Evolutionary conservation across 2,329 filamentous ascomycete species (phyloP), one percentile per base, ranked within the genome.

Genomic region (Macrophomina pseudophaseolina): DNA sequence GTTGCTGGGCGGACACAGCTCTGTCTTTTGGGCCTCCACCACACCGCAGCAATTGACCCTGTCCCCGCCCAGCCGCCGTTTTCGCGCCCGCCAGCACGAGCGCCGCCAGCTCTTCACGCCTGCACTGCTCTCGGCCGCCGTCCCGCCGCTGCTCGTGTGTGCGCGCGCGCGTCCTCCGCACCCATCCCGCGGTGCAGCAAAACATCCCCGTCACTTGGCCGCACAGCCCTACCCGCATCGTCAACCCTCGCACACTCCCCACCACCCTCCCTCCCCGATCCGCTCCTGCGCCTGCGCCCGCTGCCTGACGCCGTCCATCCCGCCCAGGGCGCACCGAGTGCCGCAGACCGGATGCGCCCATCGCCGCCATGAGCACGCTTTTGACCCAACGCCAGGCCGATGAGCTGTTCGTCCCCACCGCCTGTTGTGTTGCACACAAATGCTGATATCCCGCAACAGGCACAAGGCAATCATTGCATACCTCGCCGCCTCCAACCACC

Each of bases 381-480:
- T 83, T 95, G 81, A 93, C 91, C 69, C 83, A 86, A 74, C 88
- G 91, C 76, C 93, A 96, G 84, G 92, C 92, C 70, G 92, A 95
- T 81, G 92, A 95, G 85, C 89, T 95, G 91, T 94, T 85, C 80
- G 64, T 35, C 69, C 58, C 68, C 66, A 44, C 54, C 54, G 60
- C 64, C 56, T 68, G 38, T 44, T 44, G 12, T 44, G 42, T 67
- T 66, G 60, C 32, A 52, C 66, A 64, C 64, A 59, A 32, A 66
- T 33, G 32, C 66, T 68, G 67, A 66, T 69, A 52, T 51, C 64
- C 40, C 56, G 66, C 59, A 71, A 66, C 80, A 96, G 93, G 76
- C 92, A 97, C 85, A 97, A 97, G 83, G 92, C 93, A 70, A 93
- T 97, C 72, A 91, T 97, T 76, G 93, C 94, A 72, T 97, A 97